Evolutionary conservation across 2,329 filamentous ascomycete genomes (phyloP).

Genomic region (Ophiobolus disseminans): DNA sequence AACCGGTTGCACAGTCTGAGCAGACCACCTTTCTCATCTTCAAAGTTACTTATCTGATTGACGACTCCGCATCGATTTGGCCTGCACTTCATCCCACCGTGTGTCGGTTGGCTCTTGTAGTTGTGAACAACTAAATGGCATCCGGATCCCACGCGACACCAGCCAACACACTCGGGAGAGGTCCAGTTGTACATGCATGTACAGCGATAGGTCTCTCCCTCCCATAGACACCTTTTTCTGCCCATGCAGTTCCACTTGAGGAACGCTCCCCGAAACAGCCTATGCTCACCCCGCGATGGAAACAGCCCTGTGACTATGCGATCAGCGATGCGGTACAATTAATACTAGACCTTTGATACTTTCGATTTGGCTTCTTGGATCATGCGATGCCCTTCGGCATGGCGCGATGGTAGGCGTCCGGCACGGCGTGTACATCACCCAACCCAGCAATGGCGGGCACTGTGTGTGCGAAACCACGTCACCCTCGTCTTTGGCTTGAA

Average conservation of each 20-base stretch:
- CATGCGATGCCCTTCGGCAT: neutral
- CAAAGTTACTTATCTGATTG: constrained; percentile 1
- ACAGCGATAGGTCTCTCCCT: neutral
- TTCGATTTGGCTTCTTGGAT: neutral
- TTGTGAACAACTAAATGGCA: constrained; percentile 5
- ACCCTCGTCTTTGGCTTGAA: neutral
- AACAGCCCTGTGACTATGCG: neutral
- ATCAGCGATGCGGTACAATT: neutral
- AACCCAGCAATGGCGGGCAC: neutral
- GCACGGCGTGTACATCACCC: neutral
- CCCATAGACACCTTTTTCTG: neutral
- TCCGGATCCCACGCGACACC: neutral
- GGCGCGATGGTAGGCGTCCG: neutral
- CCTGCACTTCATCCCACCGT: constrained; percentile 10
- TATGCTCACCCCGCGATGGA: neutral
- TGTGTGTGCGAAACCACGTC: neutral
- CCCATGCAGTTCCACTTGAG: neutral
- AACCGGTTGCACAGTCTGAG: neutral
- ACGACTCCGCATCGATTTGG: constrained; percentile 22
- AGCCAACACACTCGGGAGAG: neutral
- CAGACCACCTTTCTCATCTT: neutral
- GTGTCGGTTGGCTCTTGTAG: constrained; percentile 9
- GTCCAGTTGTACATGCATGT: constrained; percentile 4
- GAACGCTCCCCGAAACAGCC: neutral
- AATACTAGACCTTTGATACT: neutral